These are phyloP conservation scores for Cyphellophora europaea DNA, from an alignment of 2,329 filamentous ascomycete genomes.

Conservation along the genomic window DNA sequence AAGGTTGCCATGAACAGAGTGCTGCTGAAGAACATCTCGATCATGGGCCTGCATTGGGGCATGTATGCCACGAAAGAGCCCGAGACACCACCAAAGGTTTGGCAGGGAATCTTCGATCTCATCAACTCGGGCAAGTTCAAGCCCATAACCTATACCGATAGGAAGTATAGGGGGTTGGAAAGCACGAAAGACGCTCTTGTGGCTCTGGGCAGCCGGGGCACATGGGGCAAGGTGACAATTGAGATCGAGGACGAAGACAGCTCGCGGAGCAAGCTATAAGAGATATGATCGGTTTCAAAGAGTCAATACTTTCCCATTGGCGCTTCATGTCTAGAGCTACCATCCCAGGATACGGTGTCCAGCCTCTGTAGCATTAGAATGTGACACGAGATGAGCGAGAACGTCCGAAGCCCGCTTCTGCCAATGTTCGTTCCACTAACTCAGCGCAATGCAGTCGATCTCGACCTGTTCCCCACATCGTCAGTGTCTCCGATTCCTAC, in stretches of 20 bases:
- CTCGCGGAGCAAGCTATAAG: conserved; percentile 26
- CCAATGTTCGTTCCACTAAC: no score
- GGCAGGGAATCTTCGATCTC: conserved; percentile 71
- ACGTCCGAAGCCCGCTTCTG: no score
- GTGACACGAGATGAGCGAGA: no score
- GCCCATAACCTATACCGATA: conserved; percentile 74
- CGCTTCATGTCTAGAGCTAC: not conserved
- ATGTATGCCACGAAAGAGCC: conserved; percentile 65
- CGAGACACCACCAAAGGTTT: conserved; percentile 61
- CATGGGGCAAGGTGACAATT: conserved; percentile 94
- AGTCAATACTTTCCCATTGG: no score
- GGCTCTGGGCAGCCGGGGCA: conserved; percentile 69
- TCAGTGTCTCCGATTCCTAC: no score
- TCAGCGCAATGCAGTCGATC: conserved; percentile 57
- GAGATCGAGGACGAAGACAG: conserved; percentile 67
- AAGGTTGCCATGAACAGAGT: conserved; percentile 90
- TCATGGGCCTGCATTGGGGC: conserved; percentile 90
- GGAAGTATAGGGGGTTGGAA: conserved; percentile 74
- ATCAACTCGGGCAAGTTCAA: conserved; percentile 69
- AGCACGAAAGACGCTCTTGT: conserved; percentile 66
- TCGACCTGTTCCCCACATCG: conserved; percentile 47
- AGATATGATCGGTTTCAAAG: not conserved
- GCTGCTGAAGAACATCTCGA: conserved; percentile 81
- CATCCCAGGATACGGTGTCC: no score
- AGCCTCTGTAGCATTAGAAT: no score